These are phyloP conservation scores for Phytophthora crassamura DNA, from an alignment of 352 stramenopile species.

Conservation along the genomic window DNA sequence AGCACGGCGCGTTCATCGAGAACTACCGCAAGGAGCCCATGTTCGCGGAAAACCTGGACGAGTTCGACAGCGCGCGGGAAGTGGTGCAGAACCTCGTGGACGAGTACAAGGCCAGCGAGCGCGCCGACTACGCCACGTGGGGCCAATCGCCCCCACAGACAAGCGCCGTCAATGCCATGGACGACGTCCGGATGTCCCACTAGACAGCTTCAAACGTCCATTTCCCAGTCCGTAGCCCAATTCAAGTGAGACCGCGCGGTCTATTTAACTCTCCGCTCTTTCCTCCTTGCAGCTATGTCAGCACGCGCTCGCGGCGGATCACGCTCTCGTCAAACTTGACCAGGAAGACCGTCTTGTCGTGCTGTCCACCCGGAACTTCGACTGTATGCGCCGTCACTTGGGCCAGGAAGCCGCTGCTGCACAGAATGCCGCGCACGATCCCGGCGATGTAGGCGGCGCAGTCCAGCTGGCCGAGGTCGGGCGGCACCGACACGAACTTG, in stretches of 20 bases:
- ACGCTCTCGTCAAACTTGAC: slow-evolving; percentile 88
- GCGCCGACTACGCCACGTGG: slow-evolving; percentile 82
- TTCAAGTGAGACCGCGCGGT: slow-evolving; percentile 34
- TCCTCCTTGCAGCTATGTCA: slow-evolving; percentile 48
- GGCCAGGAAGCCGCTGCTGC: slow-evolving; percentile 83
- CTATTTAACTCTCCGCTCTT: slow-evolving; percentile 43
- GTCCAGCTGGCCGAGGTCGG: slow-evolving; percentile 96
- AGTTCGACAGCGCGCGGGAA: slow-evolving; percentile 87
- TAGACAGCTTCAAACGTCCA: slow-evolving; percentile 10
- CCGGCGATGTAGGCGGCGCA: slow-evolving; percentile 97
- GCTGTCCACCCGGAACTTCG: slow-evolving; percentile 61
- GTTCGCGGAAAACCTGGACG: slow-evolving; percentile 92
- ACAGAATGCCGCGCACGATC: slow-evolving; percentile 92
- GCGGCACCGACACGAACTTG: slow-evolving; percentile 96
- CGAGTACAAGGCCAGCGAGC: slow-evolving; percentile 87
- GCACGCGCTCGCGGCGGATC: slow-evolving; percentile 74
- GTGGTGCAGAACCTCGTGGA: slow-evolving; percentile 87
- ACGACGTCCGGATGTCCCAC: slow-evolving; percentile 61
- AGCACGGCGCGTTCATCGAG: slow-evolving; percentile 99
- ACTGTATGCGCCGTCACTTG: slow-evolving; percentile 83
- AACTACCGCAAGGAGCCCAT: slow-evolving; percentile 99
- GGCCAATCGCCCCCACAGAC: slow-evolving; percentile 38
- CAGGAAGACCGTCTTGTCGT: slow-evolving; percentile 88
- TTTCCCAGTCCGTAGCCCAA: slow-evolving; percentile 6
- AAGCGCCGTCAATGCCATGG: slow-evolving; percentile 26